Base-by-base conservation (phyloP, 2,329 filamentous ascomycete genomes). In the Aureobasidium namibiae region DNA sequence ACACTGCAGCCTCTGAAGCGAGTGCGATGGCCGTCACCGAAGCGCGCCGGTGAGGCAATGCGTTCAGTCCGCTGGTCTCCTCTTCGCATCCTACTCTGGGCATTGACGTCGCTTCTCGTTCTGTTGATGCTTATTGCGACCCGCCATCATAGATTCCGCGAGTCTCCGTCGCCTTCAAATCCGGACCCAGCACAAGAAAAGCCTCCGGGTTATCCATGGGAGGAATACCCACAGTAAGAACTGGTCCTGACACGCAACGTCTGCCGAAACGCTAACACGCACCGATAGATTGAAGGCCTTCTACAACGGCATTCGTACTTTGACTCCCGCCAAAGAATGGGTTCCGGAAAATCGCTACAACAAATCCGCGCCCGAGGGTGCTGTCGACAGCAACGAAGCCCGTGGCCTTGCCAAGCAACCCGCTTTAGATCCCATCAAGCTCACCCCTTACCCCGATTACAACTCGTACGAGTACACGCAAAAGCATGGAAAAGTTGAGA, bases 401-500 rank as follows among this genome's bases (percentile, higher is more conserved):
- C 60, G 56, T 18, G 44, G 38, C 16, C 59, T 68, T 11, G 56
- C 63, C 18, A 62, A 61, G 21, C 62, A 63, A 46, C 72, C 72
- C 8, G 68, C 70, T 1, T 60, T 74, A 42, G 67, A 73, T 18
- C 72, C 72, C 3, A 61, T 70, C 34, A 70, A 75, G 14, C 78
- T 75, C 70, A 71, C 74, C 60, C 77, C 77, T 11, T 80, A 79
- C 64, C 70, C 73, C 14, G 72, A 75, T 59, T 78, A 70, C 64
- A 64, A 67, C 18, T 74, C 74, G 6, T 65, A 66, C 60, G 70
- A 73, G 54, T 79, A 78, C 67, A 74, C 75, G 45, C 72, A 74
- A 61, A 73, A 77, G 41, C 76, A 83, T 64, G 74, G 80, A 56
- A 73, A 76, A 18, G 80, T 86, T 14, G 75, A 82, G 62, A 75